Percentiles rank a stretch among this genome's conserved stretches.
Conservation (phyloP, 768 basidiomycete genomes). For the Russula sp. region DNA sequence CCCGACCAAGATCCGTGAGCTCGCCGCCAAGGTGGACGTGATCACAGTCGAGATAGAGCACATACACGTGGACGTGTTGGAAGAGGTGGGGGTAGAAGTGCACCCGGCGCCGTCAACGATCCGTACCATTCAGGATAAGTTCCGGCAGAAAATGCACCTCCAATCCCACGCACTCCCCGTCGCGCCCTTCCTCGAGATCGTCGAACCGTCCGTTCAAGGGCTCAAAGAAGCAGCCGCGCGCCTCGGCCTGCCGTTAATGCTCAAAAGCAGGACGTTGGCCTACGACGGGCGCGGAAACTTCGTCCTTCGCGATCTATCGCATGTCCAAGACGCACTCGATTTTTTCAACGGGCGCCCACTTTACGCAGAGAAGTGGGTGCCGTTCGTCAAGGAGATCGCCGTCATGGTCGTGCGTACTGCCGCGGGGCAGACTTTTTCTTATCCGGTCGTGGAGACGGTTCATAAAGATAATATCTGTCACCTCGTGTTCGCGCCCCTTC, state of each 20-base stretch:
- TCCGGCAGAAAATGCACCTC: slow-evolving; percentile 63
- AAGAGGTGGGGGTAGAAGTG: slow-evolving; percentile 42
- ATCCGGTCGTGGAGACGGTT: slow-evolving; percentile 92
- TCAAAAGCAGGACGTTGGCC: slow-evolving; percentile 92
- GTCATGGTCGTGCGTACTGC: slow-evolving; percentile 92
- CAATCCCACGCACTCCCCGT: slow-evolving; percentile 49
- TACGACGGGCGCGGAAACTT: slow-evolving; percentile 97
- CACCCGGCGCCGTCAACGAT: slow-evolving; percentile 85
- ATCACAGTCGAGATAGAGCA: slow-evolving; percentile 98
- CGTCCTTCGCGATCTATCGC: slow-evolving; percentile 54
- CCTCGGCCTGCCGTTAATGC: slow-evolving; percentile 88
- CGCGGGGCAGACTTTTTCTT: slow-evolving; percentile 70
- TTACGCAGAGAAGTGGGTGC: slow-evolving; percentile 94
- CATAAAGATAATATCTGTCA: slow-evolving; percentile 94
- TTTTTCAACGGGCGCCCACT: slow-evolving; percentile 67
- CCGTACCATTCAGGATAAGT: slow-evolving; percentile 76
- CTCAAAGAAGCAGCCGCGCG: slow-evolving; percentile 50
- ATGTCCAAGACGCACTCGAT: slow-evolving; percentile 52
- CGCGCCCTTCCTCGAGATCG: slow-evolving; percentile 51
- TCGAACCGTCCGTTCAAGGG: slow-evolving; percentile 54
- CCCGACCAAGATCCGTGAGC: slow-evolving; percentile 68
- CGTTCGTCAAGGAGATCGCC: slow-evolving; percentile 85
- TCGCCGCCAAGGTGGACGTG: slow-evolving; percentile 79
- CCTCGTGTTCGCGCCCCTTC: slow-evolving; percentile 85
- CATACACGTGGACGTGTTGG: slow-evolving; percentile 74